Base-by-base conservation (phyloP, 2,329 filamentous ascomycete species). In the Diaporthe sp. region DNA sequence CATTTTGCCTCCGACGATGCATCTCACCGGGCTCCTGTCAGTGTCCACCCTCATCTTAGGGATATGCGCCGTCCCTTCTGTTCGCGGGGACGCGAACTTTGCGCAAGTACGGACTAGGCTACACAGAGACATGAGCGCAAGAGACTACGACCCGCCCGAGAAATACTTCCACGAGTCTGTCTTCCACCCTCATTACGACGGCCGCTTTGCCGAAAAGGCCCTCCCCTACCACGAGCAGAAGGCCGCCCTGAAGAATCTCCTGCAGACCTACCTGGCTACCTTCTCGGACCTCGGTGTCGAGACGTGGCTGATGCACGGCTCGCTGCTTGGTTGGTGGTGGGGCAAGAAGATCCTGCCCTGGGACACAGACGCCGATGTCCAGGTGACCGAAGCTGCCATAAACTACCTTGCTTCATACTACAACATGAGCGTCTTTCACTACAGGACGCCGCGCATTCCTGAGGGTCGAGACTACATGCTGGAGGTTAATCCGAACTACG, bases 281-380 rank as follows among this genome's bases (percentile, higher is more conserved):
- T 93, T 94, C 80, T 85, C 87, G 67, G 88, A 91, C 51, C 87
- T 94, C 42, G 89, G 91, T 2, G 83, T 95, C 75, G 92, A 96
- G 82, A 95, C 94, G 8, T 96, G 94, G 94, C 90, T 96, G 76
- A 94, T 94, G 80, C 94, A 96, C 81, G 93, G 94, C n/a, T 94
- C 93, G n/a, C 85, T 96, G 42, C 86, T 97, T 44, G 94, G 94
- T 9, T 97, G 94, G 94, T 96, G 94, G 94, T 96, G 94, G 94
- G 95, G 94, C 79, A 87, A 87, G 65, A 86, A 85, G 82, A 89
- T 94, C 77, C 89, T 95, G 82, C 93, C 94, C 0, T 95, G 94
- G 94, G 94, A 95, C 82, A 91, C 91, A 83, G 93, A 95, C 81
- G 87, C 95, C 61, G 93, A 96, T 82, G 93, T 94, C 3, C 94